Percentiles rank a stretch among this genome's conserved stretches.
Evolutionary conservation across 129 eudicot species (phyloP).

Genomic region (Apium graveolens): DNA sequence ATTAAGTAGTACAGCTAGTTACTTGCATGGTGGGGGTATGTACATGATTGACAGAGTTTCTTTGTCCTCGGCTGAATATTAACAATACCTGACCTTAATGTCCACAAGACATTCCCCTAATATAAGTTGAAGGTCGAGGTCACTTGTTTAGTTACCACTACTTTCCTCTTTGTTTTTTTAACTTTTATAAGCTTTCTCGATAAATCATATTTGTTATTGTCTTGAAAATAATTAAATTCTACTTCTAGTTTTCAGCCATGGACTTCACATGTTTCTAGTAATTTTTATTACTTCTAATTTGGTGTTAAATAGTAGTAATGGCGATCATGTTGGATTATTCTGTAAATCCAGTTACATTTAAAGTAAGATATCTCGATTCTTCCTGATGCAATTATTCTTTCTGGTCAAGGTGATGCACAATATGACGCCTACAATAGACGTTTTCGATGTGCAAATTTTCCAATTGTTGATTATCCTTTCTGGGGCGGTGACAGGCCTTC

Average conservation of each 20-base stretch:
- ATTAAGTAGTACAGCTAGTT: too few relatives aligned
- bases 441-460: slow-evolving; percentile 18
- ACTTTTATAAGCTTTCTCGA: background rate
- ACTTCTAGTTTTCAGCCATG: background rate
- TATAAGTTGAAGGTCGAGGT: background rate
- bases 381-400: too few relatives aligned
- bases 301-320: background rate
- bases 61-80: background rate
- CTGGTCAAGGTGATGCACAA: slow-evolving; percentile 16
- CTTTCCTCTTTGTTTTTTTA: too few relatives aligned
- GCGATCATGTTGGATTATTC: too few relatives aligned
- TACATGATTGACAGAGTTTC: background rate
- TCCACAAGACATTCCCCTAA: background rate
- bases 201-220: background rate
- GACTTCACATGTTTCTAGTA: too few relatives aligned
- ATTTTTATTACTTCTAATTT: background rate
- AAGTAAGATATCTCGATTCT: too few relatives aligned
- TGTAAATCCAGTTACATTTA: background rate
- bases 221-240: background rate
- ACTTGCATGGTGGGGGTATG: too few relatives aligned
- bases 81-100: background rate
- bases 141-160: background rate
- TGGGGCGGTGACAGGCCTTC: slow-evolving; percentile 35
- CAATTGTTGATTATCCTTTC: slow-evolving; percentile 42
- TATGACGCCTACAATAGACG: slow-evolving; percentile 21